These are phyloP conservation scores for Aphanomyces cochlioides DNA, from an alignment of 352 stramenopile species.

Conservation along the genomic window DNA sequence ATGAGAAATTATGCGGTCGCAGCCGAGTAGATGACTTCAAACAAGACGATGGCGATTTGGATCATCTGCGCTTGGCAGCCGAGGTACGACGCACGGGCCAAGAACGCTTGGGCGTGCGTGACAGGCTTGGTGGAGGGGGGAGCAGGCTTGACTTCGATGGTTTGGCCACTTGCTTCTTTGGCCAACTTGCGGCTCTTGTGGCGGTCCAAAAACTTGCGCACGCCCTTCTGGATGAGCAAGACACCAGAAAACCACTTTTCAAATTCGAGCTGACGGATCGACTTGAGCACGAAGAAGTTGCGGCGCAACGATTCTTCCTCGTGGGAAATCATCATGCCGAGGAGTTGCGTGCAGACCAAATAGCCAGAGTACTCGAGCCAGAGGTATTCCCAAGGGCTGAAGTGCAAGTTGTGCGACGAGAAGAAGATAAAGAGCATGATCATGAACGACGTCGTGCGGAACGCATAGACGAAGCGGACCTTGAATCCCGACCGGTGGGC, in stretches of 20 bases:
- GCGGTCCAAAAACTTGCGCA: slow-evolving; percentile 41
- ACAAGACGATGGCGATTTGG: slow-evolving; percentile 71
- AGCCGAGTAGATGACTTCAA: slow-evolving; percentile 48
- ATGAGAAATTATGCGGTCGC: neutral
- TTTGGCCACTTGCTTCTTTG: slow-evolving; percentile 48
- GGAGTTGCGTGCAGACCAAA: slow-evolving; percentile 57
- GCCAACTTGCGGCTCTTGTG: slow-evolving; percentile 41
- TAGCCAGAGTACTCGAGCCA: slow-evolving; percentile 57
- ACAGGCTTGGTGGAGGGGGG: slow-evolving; percentile 30
- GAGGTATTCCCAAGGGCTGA: slow-evolving; percentile 56
- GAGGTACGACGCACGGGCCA: slow-evolving; percentile 69
- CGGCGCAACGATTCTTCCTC: slow-evolving; percentile 74
- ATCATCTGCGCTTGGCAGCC: slow-evolving; percentile 76
- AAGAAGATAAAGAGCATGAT: slow-evolving; percentile 61
- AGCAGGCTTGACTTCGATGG: slow-evolving; percentile 34
- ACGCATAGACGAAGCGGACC: slow-evolving; percentile 75
- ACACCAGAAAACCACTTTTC: slow-evolving; percentile 76
- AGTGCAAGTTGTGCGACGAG: slow-evolving; percentile 38
- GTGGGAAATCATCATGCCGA: slow-evolving; percentile 85
- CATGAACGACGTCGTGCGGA: slow-evolving; percentile 64
- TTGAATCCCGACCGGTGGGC: slow-evolving; percentile 72
- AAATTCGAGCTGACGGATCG: slow-evolving; percentile 73
- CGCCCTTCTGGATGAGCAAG: slow-evolving; percentile 66
- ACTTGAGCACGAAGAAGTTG: slow-evolving; percentile 80
- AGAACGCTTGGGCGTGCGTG: slow-evolving; percentile 66